phyloP scores from a whole-genome alignment of 2,329 filamentous ascomycete species.

The Cercospora janseana region DNA sequence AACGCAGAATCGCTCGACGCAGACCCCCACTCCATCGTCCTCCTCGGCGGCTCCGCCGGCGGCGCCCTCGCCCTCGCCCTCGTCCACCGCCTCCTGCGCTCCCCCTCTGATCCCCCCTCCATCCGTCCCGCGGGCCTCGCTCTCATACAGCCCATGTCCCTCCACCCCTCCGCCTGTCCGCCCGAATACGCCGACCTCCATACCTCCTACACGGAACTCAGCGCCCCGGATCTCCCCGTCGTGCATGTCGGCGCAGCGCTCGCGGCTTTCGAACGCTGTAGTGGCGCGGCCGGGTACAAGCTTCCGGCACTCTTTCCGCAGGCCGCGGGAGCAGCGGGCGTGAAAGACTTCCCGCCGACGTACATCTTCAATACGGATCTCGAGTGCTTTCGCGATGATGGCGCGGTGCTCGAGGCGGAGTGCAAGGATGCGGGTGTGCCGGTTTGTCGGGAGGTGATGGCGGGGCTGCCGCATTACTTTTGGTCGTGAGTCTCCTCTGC shows the following conservation, averaged over 20 bases:
- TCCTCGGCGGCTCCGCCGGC: constrained; percentile 25
- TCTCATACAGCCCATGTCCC: constrained; percentile 14
- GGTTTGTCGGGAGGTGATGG: constrained; percentile 33
- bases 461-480: constrained; percentile 38
- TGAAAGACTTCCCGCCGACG: constrained; percentile 23
- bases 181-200: constrained; percentile 18
- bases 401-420: constrained; percentile 26
- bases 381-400: constrained; percentile 38
- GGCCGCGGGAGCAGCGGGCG: constrained; percentile 4
- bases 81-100: constrained; percentile 1
- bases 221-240: not conserved
- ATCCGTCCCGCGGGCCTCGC: constrained; percentile 18
- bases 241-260: constrained; percentile 11
- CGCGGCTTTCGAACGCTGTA: constrained; percentile 8
- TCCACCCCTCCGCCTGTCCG: constrained; percentile 19
- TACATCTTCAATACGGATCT: constrained; percentile 23
- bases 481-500: constrained; percentile 22
- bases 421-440: constrained; percentile 31
- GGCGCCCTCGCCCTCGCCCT: constrained; percentile 19
- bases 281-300: not conserved
- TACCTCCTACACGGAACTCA: not conserved
- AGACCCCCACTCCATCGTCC: constrained; percentile 11
- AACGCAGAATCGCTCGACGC: constrained; percentile 13
- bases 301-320: constrained; percentile 16
- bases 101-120: too few relatives aligned